Evolutionary conservation across 192 early-diverging fungal species (phyloP).

Genomic region (Coemansia sp.): DNA sequence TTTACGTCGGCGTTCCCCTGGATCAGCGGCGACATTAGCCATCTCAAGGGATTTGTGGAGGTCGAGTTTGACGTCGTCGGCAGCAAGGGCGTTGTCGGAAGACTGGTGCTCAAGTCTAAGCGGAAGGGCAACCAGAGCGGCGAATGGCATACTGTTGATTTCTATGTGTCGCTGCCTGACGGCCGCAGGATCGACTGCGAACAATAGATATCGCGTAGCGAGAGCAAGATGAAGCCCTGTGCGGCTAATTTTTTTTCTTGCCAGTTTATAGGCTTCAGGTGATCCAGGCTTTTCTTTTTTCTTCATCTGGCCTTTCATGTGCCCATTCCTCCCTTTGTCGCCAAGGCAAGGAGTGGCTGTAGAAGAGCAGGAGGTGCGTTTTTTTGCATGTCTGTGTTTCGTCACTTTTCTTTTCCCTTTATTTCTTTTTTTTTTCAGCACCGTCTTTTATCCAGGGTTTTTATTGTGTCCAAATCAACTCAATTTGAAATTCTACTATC

Average conservation of each 20-base stretch:
- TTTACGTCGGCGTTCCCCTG: conserved; percentile 52
- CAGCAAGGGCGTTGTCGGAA: conserved; percentile 37
- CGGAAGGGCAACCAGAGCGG: conserved; percentile 51
- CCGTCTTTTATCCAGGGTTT: background rate
- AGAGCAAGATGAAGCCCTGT: background rate
- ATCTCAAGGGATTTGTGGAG: conserved; percentile 54
- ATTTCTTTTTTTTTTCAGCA: background rate
- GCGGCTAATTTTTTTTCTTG: background rate
- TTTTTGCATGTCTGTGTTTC: background rate
- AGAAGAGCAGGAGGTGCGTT: too few relatives aligned
- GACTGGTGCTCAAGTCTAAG: conserved; percentile 48
- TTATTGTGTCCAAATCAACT: background rate
- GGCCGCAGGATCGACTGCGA: conserved; percentile 44
- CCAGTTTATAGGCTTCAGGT: background rate
- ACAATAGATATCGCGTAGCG: too few relatives aligned
- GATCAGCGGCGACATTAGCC: conserved; percentile 55
- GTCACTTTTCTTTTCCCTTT: background rate
- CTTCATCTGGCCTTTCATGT: background rate
- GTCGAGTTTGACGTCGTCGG: conserved; percentile 50
- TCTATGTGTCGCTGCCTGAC: conserved; percentile 39
- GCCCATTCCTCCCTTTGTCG: background rate
- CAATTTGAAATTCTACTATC: background rate
- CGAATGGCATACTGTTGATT: conserved; percentile 51
- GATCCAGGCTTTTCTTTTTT: conserved; percentile 2
- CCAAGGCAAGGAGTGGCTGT: too few relatives aligned